Evolutionary conservation across 257 asterid species (phyloP), one percentile per base, ranked within the genome.

Genomic region (Fraxinus quadrangulata): DNA sequence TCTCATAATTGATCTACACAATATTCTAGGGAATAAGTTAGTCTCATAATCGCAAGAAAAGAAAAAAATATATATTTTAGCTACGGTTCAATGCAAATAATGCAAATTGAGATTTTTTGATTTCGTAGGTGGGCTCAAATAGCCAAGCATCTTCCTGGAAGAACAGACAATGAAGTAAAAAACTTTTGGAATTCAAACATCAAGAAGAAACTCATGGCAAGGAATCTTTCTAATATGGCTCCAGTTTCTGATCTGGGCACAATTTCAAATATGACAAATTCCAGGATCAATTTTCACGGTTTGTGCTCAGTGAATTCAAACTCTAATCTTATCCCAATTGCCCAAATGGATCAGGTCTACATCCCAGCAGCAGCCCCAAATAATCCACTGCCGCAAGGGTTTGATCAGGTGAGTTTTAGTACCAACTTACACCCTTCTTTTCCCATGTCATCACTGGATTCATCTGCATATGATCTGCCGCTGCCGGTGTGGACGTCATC

Each of bases 121-220:
- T 23, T 71, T 73, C 24, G 61, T 71, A 87, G 90, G 79, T 87
- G 90, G 90, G 88, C 90, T 66, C 88, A 87, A 40, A 87, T 87
- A 65, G 90, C 88, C 2, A 87, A 81, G 33, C 84, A 87, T 76
- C 75, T 87, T 2, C 90, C 90, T 0, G 90, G 90, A 59, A 87
- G 90, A 80, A 84, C 88, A n/a, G 90, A 87, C 78, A 87, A 87
- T 42, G 90, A 87, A 84, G 87, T 87, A 0, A 51, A 51, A 51
- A 51, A 87, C 30, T 87, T 87, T 74, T 88, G 92, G 92, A 88
- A 88, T 71, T 88, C 92, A 23, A 84, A 83, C 81, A 75, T 86
- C 73, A 88, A 88, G 79, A 85, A 85, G 67, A 88, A 88, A 70
- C 39, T 86, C n/a, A 69, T 79, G 70, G 80, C 83, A 31, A 61